Evolutionary conservation across 2,329 filamentous ascomycete species (phyloP), one percentile per base, ranked within the genome.

Genomic region (Beauveria pseudobassiana): DNA sequence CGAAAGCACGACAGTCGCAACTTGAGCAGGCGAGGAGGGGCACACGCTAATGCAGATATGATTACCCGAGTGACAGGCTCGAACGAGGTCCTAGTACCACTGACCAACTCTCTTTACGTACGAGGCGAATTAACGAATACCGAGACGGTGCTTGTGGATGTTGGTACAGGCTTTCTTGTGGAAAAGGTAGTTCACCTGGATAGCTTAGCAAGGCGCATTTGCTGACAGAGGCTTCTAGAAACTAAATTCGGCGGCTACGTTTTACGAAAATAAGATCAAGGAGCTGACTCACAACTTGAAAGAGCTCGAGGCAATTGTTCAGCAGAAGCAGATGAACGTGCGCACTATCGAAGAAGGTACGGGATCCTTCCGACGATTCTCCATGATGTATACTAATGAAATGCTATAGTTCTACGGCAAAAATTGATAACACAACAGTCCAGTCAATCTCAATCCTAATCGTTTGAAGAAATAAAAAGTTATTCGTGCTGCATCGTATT

Each of bases 31-130:
- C 30, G 16, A 22, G 16, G 18, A 18, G 14, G 14, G 28, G 9
- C 10, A 40, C 24, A 26, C 30, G 45, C 59, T 61, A 49, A 61
- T 28, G 8, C 12, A 7, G n/a, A 30, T 38, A 38, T 14, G 18
- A 59, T 18, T 26, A 9, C 45, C 9, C 24, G 45, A 34, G 22
- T 60, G 71, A 72, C 43, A 72, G 71, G 67, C 40, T 69, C 71
- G 55, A 80, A 85, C 74, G 80, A 76, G 8, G 88, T 98, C 53
- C 84, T 99, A 22, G 91, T 99, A n/a, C 95, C 96, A 0, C 77
- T 99, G 64, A 99, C 95, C 14, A 95, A 90, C 69, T 97, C 93
- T 1, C 83, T 99, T 34, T 99, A 99, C 75, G 93, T 99, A 18
- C 89, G 89, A 28, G 96, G 93, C 38, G 87, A 83, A 45, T 80